A percentile compares a stretch with the other conserved stretches of the same genome.
Evolutionary conservation across 768 basidiomycete species (phyloP).

Genomic region (Lentinula raphanica): DNA sequence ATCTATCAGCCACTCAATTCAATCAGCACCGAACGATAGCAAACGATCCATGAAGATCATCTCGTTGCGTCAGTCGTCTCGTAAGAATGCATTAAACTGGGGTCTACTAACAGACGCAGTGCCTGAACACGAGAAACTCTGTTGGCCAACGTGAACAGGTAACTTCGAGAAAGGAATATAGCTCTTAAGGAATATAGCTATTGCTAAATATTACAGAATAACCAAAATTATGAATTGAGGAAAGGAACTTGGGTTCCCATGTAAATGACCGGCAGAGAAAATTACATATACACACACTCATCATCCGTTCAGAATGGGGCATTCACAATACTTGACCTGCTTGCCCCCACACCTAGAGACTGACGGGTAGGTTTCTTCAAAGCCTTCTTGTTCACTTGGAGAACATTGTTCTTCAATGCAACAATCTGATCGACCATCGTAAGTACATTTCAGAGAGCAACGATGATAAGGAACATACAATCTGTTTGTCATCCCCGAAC

Average conservation of each 20-base stretch:
- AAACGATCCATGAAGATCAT: no score
- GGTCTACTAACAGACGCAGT: no score
- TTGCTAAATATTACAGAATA: not conserved
- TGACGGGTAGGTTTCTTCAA: conserved; percentile 77
- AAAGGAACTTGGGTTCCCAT: not conserved
- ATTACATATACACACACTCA: not conserved
- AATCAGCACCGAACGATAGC: no score
- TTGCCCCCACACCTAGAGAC: conserved; percentile 52
- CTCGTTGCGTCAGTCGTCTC: not conserved
- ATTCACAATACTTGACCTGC: conserved; percentile 65
- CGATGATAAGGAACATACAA: conserved; percentile 47
- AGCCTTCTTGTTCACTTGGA: conserved; percentile 91
- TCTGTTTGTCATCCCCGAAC: conserved; percentile 95
- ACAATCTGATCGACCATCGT: conserved; percentile 61
- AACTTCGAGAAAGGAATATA: no score
- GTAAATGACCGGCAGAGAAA: not conserved
- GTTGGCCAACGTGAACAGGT: no score
- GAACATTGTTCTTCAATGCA: conserved; percentile 88
- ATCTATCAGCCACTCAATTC: no score
- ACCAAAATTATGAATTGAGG: not conserved
- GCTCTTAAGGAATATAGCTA: no score
- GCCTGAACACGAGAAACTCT: no score
- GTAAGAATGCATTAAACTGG: no score
- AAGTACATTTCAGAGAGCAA: conserved; percentile 1
- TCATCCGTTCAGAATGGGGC: conserved; percentile 43